Evolutionary conservation across 768 basidiomycete species (phyloP), one percentile per base, ranked within the genome.

Genomic region (Hebeloma cylindrosporum): DNA sequence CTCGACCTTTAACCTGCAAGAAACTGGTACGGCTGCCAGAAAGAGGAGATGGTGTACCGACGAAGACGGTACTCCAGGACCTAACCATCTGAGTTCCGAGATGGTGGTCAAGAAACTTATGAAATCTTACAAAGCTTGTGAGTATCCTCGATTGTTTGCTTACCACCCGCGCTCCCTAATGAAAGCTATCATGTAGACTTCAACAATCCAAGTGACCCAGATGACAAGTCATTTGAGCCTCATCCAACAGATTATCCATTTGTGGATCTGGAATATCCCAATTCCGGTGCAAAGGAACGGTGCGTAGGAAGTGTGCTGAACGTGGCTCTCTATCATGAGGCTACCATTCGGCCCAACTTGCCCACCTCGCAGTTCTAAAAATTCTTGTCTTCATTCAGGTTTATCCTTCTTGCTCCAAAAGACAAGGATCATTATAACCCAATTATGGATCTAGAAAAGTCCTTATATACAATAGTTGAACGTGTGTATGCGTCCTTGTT

Each of bases 401-500:
- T 82, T 67, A 75, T 87, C 50, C 73, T 92, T 47, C 75, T 92
- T 40, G 80, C 75, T 32, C 90, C 90, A 22, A 88, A 82, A 57
- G 89, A 93, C 70, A 81, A 81, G 53, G 88, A 93, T 54, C 87
- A 91, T 53, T 93, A 91, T 64, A 85, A 88, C 60, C 90, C 90
- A 10, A 83, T 93, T 44, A 76, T 84, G 72, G 86, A 86, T 58
- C 69, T 93, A 25, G 85, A 88, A 67, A 72, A 75, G 48, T 76
- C 83, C 8, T 64, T 93, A 21, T 74, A 82, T 61, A 80, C 80
- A 37, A 89, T 92, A 34, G 65, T 90, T 47, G 78, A 87, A 65
- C 76, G 87, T 86, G 46, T 23, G 78, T 60, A n/a, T 45, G 13
- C 23, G 35, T 25, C 7, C 18, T 11, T 26, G 27, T 20, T 17